Base-by-base conservation (phyloP, 106 monocot genomes). In the Acanthochlamys bracteata region DNA sequence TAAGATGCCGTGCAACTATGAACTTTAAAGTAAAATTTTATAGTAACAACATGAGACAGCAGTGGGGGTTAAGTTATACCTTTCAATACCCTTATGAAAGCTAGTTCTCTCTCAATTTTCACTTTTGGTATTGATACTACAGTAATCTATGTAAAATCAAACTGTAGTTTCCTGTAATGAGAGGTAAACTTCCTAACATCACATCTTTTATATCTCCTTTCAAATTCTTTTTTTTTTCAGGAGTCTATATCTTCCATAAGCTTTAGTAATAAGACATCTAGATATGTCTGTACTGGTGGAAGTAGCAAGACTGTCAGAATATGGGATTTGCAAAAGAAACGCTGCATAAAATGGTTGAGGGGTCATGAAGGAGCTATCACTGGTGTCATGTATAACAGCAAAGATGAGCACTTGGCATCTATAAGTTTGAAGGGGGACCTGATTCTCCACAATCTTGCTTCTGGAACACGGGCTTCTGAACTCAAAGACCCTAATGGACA, bases 301-400 rank as follows among this genome's bases (percentile, higher is more conserved):
- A 85, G 78, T 74, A 85, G 83, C 19, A 78, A 74, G 45, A 73
- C 85, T 41, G 76, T 96, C 41, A 82, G 88, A 71, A 91, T 96
- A 56, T 96, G 96, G 96, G 96, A 96, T 76, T 76, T 96, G 69
- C 90, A 88, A 69, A 84, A 84, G 72, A 96, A 96, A 57, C 78
- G 80, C 4, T 96, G 96, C 73, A 96, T 96, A 64, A 96, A 96
- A 77, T 85, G 88, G 82, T 69, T 96, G 68, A 87, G 73, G 59
- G 96, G 96, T 47, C 96, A 96, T 72, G 80, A 72, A 53, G 91
- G 80, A 55, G 79, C 80, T 15, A 85, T 96, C 58, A 91, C 91
- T 49, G 91, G 96, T 54, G 96, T 91, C 16, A 83, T 91, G 90
- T 96, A 96, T 65, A 96, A 96, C 43, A 88, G 80, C 65, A 87